Conservation (phyloP, 805 yeast genomes). For the Kodamaea leandrae region DNA sequence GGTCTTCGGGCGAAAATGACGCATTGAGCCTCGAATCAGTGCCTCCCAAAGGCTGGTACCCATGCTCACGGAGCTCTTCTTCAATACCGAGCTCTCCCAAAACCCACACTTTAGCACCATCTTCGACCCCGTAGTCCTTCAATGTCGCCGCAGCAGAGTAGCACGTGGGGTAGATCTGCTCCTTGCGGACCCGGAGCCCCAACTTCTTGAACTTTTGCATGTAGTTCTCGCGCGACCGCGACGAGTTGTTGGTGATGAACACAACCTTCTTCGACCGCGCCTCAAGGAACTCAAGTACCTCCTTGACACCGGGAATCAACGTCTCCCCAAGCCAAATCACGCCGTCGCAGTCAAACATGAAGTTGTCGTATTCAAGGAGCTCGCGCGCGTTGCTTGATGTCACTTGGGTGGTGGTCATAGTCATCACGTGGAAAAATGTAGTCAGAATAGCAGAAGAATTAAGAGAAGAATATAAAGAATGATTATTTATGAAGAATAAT, state of each 20-base stretch:
- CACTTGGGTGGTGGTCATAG: slow-evolving; percentile 2
- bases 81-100: slow-evolving; percentile 40
- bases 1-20: slow-evolving; percentile 25
- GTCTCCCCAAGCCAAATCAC: slow-evolving; percentile 40
- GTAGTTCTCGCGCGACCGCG: slow-evolving; percentile 34
- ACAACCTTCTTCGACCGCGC: slow-evolving; percentile 25
- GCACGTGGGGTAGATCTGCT: slow-evolving; percentile 35
- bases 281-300: slow-evolving; percentile 23
- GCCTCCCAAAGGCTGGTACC: slow-evolving; percentile 37
- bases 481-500: too few species aligned
- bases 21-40: slow-evolving; percentile 25
- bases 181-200: slow-evolving; percentile 30
- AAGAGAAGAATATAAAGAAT: too few species aligned
- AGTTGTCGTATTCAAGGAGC: slow-evolving; percentile 32
- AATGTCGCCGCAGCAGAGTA: slow-evolving; percentile 34
- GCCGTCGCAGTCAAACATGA: slow-evolving; percentile 43
- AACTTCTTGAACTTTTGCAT: slow-evolving; percentile 29
- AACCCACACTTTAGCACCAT: slow-evolving; percentile 44
- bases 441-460: too few species aligned
- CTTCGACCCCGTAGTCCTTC: slow-evolving; percentile 19
- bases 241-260: slow-evolving; percentile 40
- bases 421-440: slow-evolving; percentile 9
- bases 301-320: slow-evolving; percentile 32
- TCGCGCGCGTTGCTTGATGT: slow-evolving; percentile 1
- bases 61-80: slow-evolving; percentile 30